Conservation (phyloP, 768 basidiomycete species). For the Trichaptum fuscoviolaceum region DNA sequence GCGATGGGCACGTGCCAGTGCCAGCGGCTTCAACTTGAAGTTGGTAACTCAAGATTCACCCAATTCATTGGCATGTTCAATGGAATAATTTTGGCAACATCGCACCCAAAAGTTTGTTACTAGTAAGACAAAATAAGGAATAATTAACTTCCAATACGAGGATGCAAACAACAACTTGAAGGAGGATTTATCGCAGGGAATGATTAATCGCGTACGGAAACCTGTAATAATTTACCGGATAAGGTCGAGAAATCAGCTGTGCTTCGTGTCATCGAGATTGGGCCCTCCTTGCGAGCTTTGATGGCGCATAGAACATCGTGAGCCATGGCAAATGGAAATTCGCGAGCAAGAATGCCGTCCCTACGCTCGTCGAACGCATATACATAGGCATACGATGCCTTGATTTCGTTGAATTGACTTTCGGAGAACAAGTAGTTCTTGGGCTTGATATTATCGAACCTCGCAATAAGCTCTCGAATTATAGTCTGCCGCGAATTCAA, state of each 20-base stretch:
- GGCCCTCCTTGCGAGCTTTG: background rate
- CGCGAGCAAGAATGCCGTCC: background rate
- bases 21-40: no score
- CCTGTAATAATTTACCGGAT: background rate
- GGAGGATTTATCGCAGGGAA: background rate
- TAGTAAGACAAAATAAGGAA: background rate
- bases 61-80: no score
- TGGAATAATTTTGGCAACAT: no score
- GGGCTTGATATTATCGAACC: conserved; percentile 12
- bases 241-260: background rate
- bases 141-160: background rate
- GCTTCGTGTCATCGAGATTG: background rate
- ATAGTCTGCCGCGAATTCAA: background rate
- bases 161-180: background rate
- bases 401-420: conserved; percentile 33
- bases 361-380: conserved; percentile 1
- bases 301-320: background rate
- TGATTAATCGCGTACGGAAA: background rate
- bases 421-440: conserved; percentile 11
- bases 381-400: conserved; percentile 53
- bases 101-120: background rate
- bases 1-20: background rate
- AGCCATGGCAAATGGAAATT: conserved; percentile 2
- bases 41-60: no score
- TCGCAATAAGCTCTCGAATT: conserved; percentile 5